Conservation (phyloP, 208 protist genomes). For the Wallacemonas rigidus region DNA sequence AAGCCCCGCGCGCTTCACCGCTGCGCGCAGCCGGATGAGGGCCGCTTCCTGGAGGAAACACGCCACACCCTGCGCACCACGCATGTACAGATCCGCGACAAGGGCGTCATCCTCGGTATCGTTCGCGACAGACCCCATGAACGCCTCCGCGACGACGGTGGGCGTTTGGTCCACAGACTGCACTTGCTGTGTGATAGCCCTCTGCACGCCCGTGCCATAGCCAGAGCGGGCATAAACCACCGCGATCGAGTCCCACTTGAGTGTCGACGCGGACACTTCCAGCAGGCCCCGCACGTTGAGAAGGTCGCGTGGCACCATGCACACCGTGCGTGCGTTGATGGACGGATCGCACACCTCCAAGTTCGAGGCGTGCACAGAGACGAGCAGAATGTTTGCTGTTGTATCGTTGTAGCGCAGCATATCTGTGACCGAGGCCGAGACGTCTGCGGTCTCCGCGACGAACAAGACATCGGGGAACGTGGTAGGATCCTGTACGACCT, state of each 20-base stretch:
- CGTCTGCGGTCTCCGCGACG: constrained; percentile 65
- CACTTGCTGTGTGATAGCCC: constrained; percentile 39
- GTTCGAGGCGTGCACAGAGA: constrained; percentile 71
- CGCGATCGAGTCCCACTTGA: constrained; percentile 77
- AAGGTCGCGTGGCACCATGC: constrained; percentile 76
- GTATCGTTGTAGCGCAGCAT: constrained; percentile 48
- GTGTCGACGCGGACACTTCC: constrained; percentile 56
- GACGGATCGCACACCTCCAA: constrained; percentile 55
- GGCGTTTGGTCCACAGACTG: constrained; percentile 46
- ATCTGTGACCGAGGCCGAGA: constrained; percentile 64
- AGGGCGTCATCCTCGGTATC: constrained; percentile 65
- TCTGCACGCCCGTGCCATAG: constrained; percentile 67
- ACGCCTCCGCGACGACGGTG: constrained; percentile 67
- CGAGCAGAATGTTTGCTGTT: constrained; percentile 48
- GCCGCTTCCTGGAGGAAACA: constrained; percentile 66
- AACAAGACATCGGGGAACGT: constrained; percentile 66
- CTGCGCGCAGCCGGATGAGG: constrained; percentile 50
- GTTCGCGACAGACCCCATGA: constrained; percentile 46
- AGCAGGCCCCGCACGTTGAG: constrained; percentile 72
- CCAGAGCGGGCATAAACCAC: constrained; percentile 59
- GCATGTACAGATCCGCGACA: constrained; percentile 39
- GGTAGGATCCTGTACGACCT: constrained; percentile 30
- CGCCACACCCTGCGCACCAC: constrained; percentile 51
- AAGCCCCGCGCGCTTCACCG: constrained; percentile 41
- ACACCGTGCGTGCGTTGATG: constrained; percentile 65